These are phyloP conservation scores for Auxenochlorella protothecoides DNA, from an alignment of 139 green algal genomes.

Conservation along the genomic window DNA sequence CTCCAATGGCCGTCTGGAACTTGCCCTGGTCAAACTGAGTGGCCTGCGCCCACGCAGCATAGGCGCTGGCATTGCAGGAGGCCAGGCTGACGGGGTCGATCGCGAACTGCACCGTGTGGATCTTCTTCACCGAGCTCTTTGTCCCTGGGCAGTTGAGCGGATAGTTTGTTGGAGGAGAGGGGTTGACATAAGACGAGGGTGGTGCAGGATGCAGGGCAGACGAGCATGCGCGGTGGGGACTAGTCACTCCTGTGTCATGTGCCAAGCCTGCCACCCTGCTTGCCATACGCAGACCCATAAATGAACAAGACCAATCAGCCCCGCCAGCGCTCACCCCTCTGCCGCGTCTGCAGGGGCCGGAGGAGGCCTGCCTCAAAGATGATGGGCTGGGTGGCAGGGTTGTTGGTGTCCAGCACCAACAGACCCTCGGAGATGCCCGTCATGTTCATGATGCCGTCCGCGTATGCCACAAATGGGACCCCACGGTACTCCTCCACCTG, in stretches of 20 bases:
- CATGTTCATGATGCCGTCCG: conserved; percentile 10
- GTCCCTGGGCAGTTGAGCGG: not conserved
- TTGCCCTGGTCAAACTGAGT: conserved; percentile 16
- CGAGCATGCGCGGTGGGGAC: not conserved
- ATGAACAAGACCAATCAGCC: too few species aligned
- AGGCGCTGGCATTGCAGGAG: conserved; percentile 12
- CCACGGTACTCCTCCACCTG: conserved; percentile 4
- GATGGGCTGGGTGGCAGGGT: not conserved
- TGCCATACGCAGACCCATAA: too few species aligned
- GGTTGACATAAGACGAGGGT: not conserved
- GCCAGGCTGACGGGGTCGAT: not conserved
- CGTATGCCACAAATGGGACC: not conserved
- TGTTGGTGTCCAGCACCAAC: not conserved
- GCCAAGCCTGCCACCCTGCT: too few species aligned
- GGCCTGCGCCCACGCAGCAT: conserved; percentile 1
- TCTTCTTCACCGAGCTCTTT: not conserved
- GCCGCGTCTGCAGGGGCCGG: conserved; percentile 8
- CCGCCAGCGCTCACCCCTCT: conserved; percentile 4
- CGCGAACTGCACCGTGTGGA: conserved; percentile 6
- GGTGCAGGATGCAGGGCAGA: not conserved
- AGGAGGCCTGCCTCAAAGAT: conserved; percentile 12
- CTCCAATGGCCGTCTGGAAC: not conserved
- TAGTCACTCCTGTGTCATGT: too few species aligned
- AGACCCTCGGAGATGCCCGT: conserved; percentile 24
- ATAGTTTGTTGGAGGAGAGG: not conserved